phyloP scores from a whole-genome alignment of 2,329 filamentous ascomycete species.

The Penicillium italicum region DNA sequence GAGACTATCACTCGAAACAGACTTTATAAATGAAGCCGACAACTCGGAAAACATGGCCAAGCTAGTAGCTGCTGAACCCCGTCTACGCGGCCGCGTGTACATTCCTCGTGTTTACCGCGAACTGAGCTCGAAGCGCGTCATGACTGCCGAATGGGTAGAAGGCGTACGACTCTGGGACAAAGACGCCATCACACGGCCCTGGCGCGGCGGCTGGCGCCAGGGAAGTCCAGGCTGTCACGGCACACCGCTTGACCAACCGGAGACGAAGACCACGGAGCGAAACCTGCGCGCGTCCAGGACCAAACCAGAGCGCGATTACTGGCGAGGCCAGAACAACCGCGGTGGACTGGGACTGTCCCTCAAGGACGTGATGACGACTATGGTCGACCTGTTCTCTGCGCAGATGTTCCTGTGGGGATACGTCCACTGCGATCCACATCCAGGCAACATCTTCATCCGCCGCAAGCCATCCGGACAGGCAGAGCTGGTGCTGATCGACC shows the following conservation, averaged over 20 bases:
- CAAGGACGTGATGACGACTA: slow-evolving; percentile 90
- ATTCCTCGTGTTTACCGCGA: slow-evolving; percentile 81
- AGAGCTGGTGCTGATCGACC: slow-evolving; percentile 93
- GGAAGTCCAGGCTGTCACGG: slow-evolving; percentile 77
- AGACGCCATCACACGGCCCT: slow-evolving; percentile 68
- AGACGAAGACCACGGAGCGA: slow-evolving; percentile 43
- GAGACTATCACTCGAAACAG: slow-evolving; percentile 86
- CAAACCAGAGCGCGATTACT: slow-evolving; percentile 76
- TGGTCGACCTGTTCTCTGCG: slow-evolving; percentile 93
- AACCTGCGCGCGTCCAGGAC: slow-evolving; percentile 49
- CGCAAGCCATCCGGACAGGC: slow-evolving; percentile 75
- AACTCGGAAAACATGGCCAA: slow-evolving; percentile 82
- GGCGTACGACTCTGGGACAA: slow-evolving; percentile 92
- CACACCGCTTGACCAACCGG: slow-evolving; percentile 54
- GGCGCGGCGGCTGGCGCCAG: slow-evolving; percentile 71
- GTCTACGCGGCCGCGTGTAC: slow-evolving; percentile 76
- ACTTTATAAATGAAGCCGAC: slow-evolving; percentile 86
- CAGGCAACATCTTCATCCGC: slow-evolving; percentile 94
- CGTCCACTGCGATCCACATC: slow-evolving; percentile 95
- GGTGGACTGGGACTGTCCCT: slow-evolving; percentile 81
- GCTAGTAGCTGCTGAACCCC: slow-evolving; percentile 70
- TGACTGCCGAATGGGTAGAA: slow-evolving; percentile 98
- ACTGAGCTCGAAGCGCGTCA: slow-evolving; percentile 74
- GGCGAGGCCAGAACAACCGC: slow-evolving; percentile 67
- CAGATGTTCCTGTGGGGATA: slow-evolving; percentile 98